Base-by-base conservation (phyloP, 2,329 filamentous ascomycete genomes). In the Penicillium sclerotiorum region DNA sequence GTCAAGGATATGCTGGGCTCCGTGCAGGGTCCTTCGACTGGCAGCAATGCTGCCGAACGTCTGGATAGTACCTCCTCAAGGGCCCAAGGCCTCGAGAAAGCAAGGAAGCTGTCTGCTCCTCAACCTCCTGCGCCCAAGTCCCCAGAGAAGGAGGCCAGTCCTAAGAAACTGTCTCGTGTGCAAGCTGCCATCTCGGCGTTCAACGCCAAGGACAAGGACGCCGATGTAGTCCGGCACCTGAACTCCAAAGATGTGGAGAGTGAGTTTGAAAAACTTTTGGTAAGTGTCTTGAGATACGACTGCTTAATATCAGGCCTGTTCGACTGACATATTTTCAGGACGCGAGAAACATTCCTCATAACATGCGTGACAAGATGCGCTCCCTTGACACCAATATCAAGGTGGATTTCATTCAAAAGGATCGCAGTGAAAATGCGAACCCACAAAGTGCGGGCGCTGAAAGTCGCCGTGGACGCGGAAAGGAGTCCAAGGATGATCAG, bases 341-440 rank as follows among this genome's bases (percentile, higher is more conserved):
- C 67, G 85, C 92, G 15, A 83, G 93, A 56, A 96, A 97, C 63
- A 95, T 97, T 47, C 92, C 93, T 3, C 89, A 95, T 64, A 89
- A 96, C 57, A 91, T 96, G 78, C 82, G 93, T 47, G 90, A 93
- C 70, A 95, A 95, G 74, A 96, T 99, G 91, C 84, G 93, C 38
- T 92, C 86, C 49, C 77, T 99, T 52, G 90, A 89, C 55, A 82
- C 90, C 57, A 88, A 89, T 28, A 92, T 97, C 76, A 99, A 99
- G 73, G 89, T 91, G 67, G 92, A 97, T 66, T 95, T 99, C 63
- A 91, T 97, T 62, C 86, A 87, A 45, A 92, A 95, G 68, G 89
- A 96, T 67, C 90, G 89, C 78, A 84, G 83, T 6, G 87, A 88
- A 68, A 85, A 80, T 71, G 76, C 66, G 63, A 73, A 68, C 65